These are phyloP conservation scores for Wickerhamomyces sp. DNA, from an alignment of 1,139 yeast species.

Conservation along the genomic window DNA sequence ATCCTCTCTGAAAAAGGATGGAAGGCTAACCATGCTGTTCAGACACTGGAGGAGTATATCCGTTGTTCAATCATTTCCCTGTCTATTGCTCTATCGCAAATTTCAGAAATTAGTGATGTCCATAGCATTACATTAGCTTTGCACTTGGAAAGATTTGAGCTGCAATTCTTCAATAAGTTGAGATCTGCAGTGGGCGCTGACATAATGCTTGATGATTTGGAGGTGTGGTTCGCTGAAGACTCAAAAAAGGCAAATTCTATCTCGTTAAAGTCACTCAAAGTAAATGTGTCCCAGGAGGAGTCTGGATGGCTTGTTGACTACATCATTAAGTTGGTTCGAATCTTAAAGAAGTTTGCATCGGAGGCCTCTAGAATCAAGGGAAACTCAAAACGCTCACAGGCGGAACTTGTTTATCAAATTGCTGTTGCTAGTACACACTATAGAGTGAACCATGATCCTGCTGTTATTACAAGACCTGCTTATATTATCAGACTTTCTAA, in stretches of 20 bases:
- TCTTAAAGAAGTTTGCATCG: constrained; percentile 25
- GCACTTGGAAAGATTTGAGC: constrained; percentile 7
- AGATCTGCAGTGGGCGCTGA: constrained; percentile 6
- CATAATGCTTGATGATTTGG: constrained; percentile 28
- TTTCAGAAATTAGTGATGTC: neutral
- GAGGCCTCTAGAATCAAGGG: constrained; percentile 8
- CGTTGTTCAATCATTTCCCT: constrained; percentile 2
- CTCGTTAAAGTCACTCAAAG: constrained; percentile 30
- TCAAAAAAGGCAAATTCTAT: constrained; percentile 31
- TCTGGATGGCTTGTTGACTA: constrained; percentile 36
- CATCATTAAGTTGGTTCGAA: constrained; percentile 19
- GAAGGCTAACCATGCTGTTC: neutral
- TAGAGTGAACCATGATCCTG: constrained; percentile 75
- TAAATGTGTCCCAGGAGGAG: constrained; percentile 33
- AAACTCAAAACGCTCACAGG: constrained; percentile 23
- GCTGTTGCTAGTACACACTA: constrained; percentile 58
- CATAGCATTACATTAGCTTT: constrained; percentile 9
- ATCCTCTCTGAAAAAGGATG: neutral
- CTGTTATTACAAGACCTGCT: constrained; percentile 86
- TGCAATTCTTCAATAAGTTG: constrained; percentile 4
- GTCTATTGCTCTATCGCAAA: neutral
- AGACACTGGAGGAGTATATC: neutral
- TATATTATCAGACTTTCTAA: constrained; percentile 66
- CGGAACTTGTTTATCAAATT: constrained; percentile 48
- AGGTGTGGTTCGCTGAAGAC: constrained; percentile 38